Evolutionary conservation across 2,329 filamentous ascomycete genomes (phyloP).

Genomic region (Delphinella strobiligena): DNA sequence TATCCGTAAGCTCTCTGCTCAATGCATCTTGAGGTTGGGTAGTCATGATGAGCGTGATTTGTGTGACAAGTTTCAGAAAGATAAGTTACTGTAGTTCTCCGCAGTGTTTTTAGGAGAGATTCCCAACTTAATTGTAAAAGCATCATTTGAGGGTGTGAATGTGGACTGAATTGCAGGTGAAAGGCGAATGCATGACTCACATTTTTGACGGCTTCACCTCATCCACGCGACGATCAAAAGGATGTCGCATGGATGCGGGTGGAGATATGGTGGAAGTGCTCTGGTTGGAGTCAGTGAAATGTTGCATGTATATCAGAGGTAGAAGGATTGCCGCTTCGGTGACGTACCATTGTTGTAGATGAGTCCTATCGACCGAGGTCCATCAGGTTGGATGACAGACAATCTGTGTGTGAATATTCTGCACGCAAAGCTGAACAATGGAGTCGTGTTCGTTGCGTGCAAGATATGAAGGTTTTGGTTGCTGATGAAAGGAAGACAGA

Average conservation of each 20-base stretch:
- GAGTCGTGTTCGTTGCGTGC: not conserved
- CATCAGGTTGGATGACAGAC: constrained; percentile 9
- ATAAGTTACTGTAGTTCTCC: constrained; percentile 78
- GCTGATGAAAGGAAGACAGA: not conserved
- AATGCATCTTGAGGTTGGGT: constrained; percentile 6
- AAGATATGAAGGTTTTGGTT: not conserved
- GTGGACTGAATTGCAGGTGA: constrained; percentile 20
- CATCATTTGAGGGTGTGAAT: constrained; percentile 54
- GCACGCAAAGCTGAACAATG: not conserved
- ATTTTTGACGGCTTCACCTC: constrained; percentile 80
- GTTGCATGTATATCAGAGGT: too few relatives aligned
- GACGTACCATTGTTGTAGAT: constrained; percentile 8
- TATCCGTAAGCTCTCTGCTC: constrained; percentile 11
- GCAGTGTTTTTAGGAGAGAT: constrained; percentile 99
- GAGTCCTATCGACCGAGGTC: constrained; percentile 5
- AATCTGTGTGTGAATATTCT: not conserved
- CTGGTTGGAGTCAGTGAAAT: constrained; percentile 15
- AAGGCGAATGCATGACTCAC: constrained; percentile 27
- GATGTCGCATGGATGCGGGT: constrained; percentile 36
- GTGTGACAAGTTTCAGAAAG: constrained; percentile 44
- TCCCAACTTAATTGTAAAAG: constrained; percentile 79
- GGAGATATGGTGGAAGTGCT: constrained; percentile 54
- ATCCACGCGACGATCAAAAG: constrained; percentile 71
- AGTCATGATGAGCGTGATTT: constrained; percentile 14
- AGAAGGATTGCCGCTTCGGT: too few relatives aligned